Base-by-base conservation (phyloP, 1,284 basidiomycete genomes). In the Moesziomyces antarcticus region DNA sequence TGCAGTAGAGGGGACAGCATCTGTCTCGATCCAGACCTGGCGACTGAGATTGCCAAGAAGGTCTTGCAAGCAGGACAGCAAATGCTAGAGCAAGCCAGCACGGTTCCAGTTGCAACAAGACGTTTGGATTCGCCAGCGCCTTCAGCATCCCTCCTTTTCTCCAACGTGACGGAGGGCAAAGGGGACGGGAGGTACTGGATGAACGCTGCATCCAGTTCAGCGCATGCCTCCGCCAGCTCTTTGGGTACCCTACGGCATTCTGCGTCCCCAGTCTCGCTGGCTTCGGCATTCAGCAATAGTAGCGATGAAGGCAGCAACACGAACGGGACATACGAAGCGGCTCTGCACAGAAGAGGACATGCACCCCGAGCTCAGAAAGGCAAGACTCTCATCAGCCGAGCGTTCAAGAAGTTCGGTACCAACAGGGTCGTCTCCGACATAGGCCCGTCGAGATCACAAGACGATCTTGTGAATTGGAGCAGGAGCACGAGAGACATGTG, bases 1-100 rank as follows among this genome's bases (percentile, higher is more conserved):
- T 56, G 56, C 21, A 35, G 35, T 30, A 45, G 59, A 47, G 40
- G n/a, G 7, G 66, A 69, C 51, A 69, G 66, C 41, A 55, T 69
- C 44, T 51, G 58, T 37, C 48, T 50, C 21, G 56, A 48, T 49
- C 52, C 66, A 3, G 25, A 33, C 11, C 20, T 62, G 10, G 24
- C 30, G 21, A 49, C 40, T 7, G n/a, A 10, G 11, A 20, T 20
- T 13, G 57, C 50, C n/a, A 40, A 35, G 13, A 21, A 41, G 8
- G 20, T 42, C 16, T 3, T 18, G 14, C 20, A 18, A 14, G 57
- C 14, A 4, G 37, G n/a, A 33, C 10, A 33, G 30, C 30, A 33
- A 33, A 7, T 1, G 3, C 30, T 11, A 7, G 10, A 33, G 30
- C 13, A 11, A 13, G 30, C 10, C 30, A 33, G 3, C 10, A 13